Base-by-base conservation (phyloP, 176 grass and related monocot species). In the Cenchrus purpureus region DNA sequence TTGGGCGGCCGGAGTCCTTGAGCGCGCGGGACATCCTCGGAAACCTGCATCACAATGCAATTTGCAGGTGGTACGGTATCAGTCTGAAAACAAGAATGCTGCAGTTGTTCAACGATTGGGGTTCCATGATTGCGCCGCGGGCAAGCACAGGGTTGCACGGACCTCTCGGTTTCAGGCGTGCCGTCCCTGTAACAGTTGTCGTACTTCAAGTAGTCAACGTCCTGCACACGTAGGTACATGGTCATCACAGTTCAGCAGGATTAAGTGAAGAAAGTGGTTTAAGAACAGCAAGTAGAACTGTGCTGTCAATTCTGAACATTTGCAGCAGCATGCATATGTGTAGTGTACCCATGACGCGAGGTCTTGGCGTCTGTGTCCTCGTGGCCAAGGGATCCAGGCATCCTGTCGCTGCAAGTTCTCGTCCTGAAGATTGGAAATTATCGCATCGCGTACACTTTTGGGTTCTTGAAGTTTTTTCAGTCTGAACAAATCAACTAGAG, bases 171-270 rank as follows among this genome's bases (percentile, higher is more conserved):
- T 60, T 88, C 86, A 6, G 69, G 67, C 15, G 74, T 82, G 49
- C 65, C 88, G 57, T 88, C 86, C 19, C 1, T 58, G 64, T 85
- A 65, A 48, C 93, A 95, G 60, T 95, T 95, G 29, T 91, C 93
- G 63, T 95, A 95, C 77, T 95, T 95, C 53, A 95, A 79, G 85
- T 95, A 95, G 86, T 92, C 91, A 56, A 85, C 85, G 62, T 25
- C 93, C 93, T 95, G 77, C 1, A 25, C 7, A 68, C 19, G 65
- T 9, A 63, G 10, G 12, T 9, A 10, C 1, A 5, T 13, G 60
- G 2, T 29, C 17, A 20, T 65, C 53, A 63, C 50, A 48, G 70
- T 80, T 65, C 16, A 62, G 12, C 42, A 29, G 34, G n/a, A 34
- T 57, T 15, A 57, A 58, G 56, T 57, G 14, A 19, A 57, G 16